phyloP scores from a whole-genome alignment of 2,329 filamentous ascomycete species.

The Rhexocercosporidium sp. region DNA sequence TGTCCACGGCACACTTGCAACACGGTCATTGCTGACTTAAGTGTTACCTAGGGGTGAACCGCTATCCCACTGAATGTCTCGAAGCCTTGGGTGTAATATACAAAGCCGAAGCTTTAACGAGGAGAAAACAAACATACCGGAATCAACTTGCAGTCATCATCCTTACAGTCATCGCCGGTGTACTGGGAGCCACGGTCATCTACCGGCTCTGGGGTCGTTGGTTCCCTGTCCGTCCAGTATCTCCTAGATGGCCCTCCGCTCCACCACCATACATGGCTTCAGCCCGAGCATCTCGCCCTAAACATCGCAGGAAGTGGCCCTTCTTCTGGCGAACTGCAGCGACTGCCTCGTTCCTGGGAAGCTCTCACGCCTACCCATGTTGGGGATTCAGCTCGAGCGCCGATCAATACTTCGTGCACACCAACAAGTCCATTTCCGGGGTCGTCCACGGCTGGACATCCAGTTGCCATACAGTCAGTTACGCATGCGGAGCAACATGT shows the following conservation, averaged over 20 bases:
- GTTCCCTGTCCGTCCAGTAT: neutral
- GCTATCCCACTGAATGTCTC: neutral
- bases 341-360: neutral
- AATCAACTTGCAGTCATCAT: slow-evolving; percentile 9
- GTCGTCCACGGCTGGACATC: neutral
- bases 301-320: neutral
- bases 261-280: neutral
- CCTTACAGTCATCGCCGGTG: neutral
- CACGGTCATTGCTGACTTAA: too few relatives aligned
- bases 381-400: neutral
- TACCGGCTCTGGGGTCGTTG: neutral
- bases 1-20: too few relatives aligned
- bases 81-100: neutral
- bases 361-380: neutral
- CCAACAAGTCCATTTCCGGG: neutral
- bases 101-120: neutral
- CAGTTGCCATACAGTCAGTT: neutral
- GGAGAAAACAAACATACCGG: neutral
- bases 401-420: neutral
- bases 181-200: neutral
- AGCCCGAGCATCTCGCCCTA: neutral
- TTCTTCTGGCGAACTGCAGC: slow-evolving; percentile 5
- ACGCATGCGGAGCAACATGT: neutral
- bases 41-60: neutral
- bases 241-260: neutral